A percentile compares a stretch with the other conserved stretches of the same genome.
phyloP scores from a whole-genome alignment of 352 stramenopile species.

The Phytophthora pistaciae region DNA sequence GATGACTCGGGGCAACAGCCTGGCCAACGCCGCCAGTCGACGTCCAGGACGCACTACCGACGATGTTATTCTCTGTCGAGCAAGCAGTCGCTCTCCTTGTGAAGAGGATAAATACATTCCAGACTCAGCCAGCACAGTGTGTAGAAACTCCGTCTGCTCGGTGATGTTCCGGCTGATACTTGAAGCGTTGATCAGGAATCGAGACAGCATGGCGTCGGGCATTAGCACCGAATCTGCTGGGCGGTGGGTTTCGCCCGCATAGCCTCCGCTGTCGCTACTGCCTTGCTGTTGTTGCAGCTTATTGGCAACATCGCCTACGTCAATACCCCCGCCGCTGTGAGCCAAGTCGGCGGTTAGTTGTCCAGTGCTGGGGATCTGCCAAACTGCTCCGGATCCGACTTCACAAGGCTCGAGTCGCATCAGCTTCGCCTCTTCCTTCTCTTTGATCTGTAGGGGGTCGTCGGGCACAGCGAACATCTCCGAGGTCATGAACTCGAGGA shows the following conservation, averaged over 20 bases:
- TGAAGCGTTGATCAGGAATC: slow-evolving; percentile 52
- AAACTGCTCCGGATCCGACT: slow-evolving; percentile 37
- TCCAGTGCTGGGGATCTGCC: slow-evolving; percentile 51
- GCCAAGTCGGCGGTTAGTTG: slow-evolving; percentile 50
- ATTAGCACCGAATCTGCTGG: slow-evolving; percentile 25
- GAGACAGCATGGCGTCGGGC: slow-evolving; percentile 46
- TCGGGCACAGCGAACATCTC: slow-evolving; percentile 41
- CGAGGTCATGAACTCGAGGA: slow-evolving; percentile 79
- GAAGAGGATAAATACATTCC: slow-evolving; percentile 73
- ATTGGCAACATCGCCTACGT: neutral
- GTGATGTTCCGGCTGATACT: slow-evolving; percentile 54
- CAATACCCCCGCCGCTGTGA: slow-evolving; percentile 9
- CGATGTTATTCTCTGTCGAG: slow-evolving; percentile 47
- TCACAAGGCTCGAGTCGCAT: slow-evolving; percentile 23
- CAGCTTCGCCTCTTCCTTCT: slow-evolving; percentile 2
- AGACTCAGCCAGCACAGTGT: slow-evolving; percentile 57
- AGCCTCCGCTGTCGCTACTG: neutral
- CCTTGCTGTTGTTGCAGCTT: neutral
- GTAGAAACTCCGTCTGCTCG: slow-evolving; percentile 70
- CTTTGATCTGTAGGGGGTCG: slow-evolving; percentile 9
- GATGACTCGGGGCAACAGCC: slow-evolving; percentile 73
- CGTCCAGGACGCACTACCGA: slow-evolving; percentile 26
- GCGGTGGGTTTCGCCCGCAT: slow-evolving; percentile 6
- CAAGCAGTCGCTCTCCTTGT: slow-evolving; percentile 73
- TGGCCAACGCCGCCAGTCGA: slow-evolving; percentile 41